Percentiles rank a stretch among this genome's conserved stretches.
These are phyloP conservation scores for Ascochyta fabae DNA, from an alignment of 2,329 filamentous ascomycete species.

Conservation along the genomic window DNA sequence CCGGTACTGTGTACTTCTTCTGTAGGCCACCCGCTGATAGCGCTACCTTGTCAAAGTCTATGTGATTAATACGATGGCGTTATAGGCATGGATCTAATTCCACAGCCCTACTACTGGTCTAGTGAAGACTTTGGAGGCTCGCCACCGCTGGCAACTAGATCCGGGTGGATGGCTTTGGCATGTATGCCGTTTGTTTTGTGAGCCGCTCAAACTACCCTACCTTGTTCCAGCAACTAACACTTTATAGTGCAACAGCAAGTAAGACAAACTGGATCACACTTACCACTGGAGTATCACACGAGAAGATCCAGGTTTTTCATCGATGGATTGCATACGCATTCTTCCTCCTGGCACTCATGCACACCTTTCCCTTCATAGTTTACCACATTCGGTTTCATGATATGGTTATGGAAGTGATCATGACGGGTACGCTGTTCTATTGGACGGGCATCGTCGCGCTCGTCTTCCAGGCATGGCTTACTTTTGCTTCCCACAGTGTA, in stretches of 20 bases:
- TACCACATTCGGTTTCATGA: slow-evolving; percentile 58
- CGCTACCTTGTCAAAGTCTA: background rate
- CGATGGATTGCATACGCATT: slow-evolving; percentile 52
- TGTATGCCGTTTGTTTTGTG: slow-evolving; percentile 40
- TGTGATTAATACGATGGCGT: background rate
- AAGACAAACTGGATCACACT: slow-evolving; percentile 64
- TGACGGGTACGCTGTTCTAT: slow-evolving; percentile 52
- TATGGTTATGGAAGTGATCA: slow-evolving; percentile 52
- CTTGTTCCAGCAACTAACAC: background rate
- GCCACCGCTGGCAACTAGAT: slow-evolving; percentile 38
- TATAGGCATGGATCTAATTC: slow-evolving; percentile 28
- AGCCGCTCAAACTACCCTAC: background rate
- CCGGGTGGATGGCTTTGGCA: slow-evolving; percentile 40
- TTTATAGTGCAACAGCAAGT: slow-evolving; percentile 52
- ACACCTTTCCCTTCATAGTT: slow-evolving; percentile 67
- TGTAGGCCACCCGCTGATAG: background rate
- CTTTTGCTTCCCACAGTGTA: slow-evolving; percentile 59
- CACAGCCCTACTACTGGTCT: slow-evolving; percentile 32
- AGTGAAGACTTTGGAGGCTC: slow-evolving; percentile 28
- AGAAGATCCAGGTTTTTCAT: slow-evolving; percentile 58
- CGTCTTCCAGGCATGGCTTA: slow-evolving; percentile 62
- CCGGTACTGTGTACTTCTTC: slow-evolving; percentile 33
- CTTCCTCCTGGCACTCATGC: slow-evolving; percentile 62
- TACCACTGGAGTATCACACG: slow-evolving; percentile 63
- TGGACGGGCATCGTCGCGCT: slow-evolving; percentile 64